These are phyloP conservation scores for Aspergillus tubingensis DNA, from an alignment of 2,329 filamentous ascomycete genomes.

Conservation along the genomic window DNA sequence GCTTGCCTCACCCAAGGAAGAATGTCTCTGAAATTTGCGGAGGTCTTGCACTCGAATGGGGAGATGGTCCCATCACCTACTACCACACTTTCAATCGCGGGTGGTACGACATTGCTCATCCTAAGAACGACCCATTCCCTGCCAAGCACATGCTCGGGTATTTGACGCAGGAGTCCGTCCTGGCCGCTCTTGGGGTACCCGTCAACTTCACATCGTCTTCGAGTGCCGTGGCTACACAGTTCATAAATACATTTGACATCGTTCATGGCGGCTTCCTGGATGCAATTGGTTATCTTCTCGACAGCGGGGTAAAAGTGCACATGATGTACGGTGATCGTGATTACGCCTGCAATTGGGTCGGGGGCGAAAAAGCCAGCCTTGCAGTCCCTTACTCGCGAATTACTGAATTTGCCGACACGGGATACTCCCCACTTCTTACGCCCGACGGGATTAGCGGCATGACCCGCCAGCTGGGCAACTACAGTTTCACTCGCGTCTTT, in stretches of 20 bases:
- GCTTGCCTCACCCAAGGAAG: background rate
- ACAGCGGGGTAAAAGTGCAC: constrained; percentile 55
- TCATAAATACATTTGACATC: constrained; percentile 44
- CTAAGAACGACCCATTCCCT: background rate
- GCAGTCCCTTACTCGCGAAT: constrained; percentile 47
- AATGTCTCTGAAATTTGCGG: background rate
- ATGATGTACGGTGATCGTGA: constrained; percentile 59
- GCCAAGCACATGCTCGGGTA: constrained; percentile 33
- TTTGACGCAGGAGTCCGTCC: constrained; percentile 56
- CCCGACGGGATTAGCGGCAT: constrained; percentile 29
- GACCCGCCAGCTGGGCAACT: constrained; percentile 35
- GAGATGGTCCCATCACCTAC: background rate
- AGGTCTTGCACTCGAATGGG: background rate
- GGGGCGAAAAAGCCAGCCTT: constrained; percentile 52
- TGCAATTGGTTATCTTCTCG: constrained; percentile 48
- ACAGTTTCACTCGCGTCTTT: constrained; percentile 39
- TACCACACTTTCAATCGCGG: background rate
- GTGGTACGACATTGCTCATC: constrained; percentile 7
- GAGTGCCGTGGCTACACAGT: constrained; percentile 45
- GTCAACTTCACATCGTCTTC: constrained; percentile 55
- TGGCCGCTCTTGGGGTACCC: constrained; percentile 57
- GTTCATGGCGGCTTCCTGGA: constrained; percentile 20
- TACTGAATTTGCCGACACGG: constrained; percentile 22
- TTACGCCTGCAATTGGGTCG: constrained; percentile 56
- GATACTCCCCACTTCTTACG: constrained; percentile 33